Percentiles rank a stretch among this genome's conserved stretches.
These are phyloP conservation scores for Euphorbia peplus DNA, from an alignment of 345 rosid species.

Conservation along the genomic window DNA sequence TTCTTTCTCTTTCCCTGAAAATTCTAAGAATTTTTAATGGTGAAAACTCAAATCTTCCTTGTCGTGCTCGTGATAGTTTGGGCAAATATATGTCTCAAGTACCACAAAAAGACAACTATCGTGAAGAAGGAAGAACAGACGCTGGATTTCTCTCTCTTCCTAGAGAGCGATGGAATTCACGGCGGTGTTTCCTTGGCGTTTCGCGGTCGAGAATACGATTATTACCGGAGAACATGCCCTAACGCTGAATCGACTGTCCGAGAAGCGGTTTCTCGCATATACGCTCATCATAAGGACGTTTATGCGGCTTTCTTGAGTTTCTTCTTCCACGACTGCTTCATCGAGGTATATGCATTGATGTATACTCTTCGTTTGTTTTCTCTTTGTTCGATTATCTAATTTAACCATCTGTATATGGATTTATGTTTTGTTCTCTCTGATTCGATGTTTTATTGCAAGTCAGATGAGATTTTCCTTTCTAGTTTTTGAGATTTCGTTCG, in stretches of 20 bases:
- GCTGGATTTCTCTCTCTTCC: slow-evolving; percentile 17
- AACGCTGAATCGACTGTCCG: slow-evolving; percentile 37
- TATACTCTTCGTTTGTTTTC: neutral
- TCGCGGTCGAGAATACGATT: slow-evolving; percentile 32
- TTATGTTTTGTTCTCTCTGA: neutral
- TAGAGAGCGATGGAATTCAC: neutral
- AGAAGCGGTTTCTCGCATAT: slow-evolving; percentile 22
- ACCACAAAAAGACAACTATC: no score
- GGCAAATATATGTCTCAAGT: no score
- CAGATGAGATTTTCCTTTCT: neutral
- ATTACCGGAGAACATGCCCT: slow-evolving; percentile 37
- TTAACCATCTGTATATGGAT: neutral
- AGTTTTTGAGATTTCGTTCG: neutral
- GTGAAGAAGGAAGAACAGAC: no score
- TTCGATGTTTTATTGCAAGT: neutral
- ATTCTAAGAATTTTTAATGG: no score
- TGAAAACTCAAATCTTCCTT: no score
- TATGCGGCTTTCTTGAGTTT: slow-evolving; percentile 36
- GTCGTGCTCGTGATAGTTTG: no score
- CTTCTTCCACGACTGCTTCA: slow-evolving; percentile 49
- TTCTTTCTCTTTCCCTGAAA: no score
- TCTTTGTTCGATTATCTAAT: neutral
- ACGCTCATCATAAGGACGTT: slow-evolving; percentile 21
- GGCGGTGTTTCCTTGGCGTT: neutral
- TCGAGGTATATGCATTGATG: slow-evolving; percentile 19